phyloP scores from a whole-genome alignment of 345 rosid genomes.

The Murraya koenigii region DNA sequence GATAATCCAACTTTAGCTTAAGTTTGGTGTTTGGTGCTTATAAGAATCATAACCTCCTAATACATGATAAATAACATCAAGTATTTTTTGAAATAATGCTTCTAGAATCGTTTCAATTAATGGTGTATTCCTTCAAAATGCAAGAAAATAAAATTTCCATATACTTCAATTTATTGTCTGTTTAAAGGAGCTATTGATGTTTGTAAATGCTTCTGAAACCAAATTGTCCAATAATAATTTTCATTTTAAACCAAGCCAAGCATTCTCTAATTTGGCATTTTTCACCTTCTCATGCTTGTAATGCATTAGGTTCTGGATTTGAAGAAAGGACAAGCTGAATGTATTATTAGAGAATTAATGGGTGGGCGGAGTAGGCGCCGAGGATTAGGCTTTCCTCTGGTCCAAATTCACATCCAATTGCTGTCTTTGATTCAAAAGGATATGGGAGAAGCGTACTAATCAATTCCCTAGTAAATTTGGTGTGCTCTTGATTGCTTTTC shows the following conservation, averaged over 20 bases:
- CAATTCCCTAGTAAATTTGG: neutral
- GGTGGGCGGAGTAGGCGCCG: constrained; percentile 47
- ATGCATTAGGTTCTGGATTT: constrained; percentile 57
- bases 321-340: constrained; percentile 71
- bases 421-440: constrained; percentile 51
- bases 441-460: constrained; percentile 51
- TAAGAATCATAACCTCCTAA: neutral
- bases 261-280: neutral
- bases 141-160: neutral
- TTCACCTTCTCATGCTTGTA: constrained; percentile 7
- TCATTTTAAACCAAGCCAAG: neutral
- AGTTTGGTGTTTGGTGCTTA: neutral
- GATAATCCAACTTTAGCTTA: neutral
- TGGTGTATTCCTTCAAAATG: neutral
- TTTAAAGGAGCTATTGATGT: neutral
- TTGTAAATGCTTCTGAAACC: constrained; percentile 1
- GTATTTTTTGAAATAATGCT: neutral
- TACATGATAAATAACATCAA: neutral
- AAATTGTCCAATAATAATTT: neutral
- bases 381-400: constrained; percentile 44
- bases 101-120: constrained; percentile 1
- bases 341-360: constrained; percentile 58
- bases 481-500: neutral
- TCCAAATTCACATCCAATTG: constrained; percentile 56
- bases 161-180: neutral